Evolutionary conservation across 2,329 filamentous ascomycete genomes (phyloP).

Genomic region (Aureobasidium sp.): DNA sequence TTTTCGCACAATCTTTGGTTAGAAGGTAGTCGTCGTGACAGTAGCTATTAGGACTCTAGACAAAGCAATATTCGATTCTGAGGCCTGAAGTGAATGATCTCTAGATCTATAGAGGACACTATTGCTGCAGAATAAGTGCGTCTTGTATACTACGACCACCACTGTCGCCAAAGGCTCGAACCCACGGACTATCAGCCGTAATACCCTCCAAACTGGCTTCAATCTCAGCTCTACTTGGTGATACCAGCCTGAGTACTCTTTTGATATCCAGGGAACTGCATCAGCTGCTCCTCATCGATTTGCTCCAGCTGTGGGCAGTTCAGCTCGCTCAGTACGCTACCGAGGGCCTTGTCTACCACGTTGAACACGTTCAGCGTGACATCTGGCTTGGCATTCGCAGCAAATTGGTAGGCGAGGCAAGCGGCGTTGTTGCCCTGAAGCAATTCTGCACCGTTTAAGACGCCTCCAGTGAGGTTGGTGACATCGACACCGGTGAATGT

Average conservation of each 20-base stretch:
- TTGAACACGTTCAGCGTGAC: constrained; percentile 39
- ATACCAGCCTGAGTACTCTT: constrained; percentile 4
- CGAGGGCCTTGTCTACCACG: constrained; percentile 37
- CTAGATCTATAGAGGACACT: too few relatives aligned
- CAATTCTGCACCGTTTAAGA: constrained; percentile 47
- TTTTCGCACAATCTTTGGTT: too few relatives aligned
- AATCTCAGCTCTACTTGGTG: neutral
- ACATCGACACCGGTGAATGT: constrained; percentile 41
- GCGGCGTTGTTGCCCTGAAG: constrained; percentile 54
- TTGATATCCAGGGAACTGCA: constrained; percentile 32
- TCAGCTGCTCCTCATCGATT: constrained; percentile 32
- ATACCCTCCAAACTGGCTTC: too few relatives aligned
- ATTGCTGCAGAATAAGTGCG: too few relatives aligned
- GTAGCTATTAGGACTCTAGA: too few relatives aligned
- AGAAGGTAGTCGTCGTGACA: too few relatives aligned
- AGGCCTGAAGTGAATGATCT: too few relatives aligned
- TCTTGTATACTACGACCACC: too few relatives aligned
- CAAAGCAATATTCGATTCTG: too few relatives aligned
- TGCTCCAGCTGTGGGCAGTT: constrained; percentile 31
- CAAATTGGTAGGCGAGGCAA: constrained; percentile 48
- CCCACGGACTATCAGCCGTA: too few relatives aligned
- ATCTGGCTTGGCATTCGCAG: constrained; percentile 46
- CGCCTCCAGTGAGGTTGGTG: constrained; percentile 41
- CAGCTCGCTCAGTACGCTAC: constrained; percentile 22
- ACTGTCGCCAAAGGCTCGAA: too few relatives aligned